phyloP scores from a whole-genome alignment of 2,329 filamentous ascomycete genomes.

The Emmonsiellopsis sp. region DNA sequence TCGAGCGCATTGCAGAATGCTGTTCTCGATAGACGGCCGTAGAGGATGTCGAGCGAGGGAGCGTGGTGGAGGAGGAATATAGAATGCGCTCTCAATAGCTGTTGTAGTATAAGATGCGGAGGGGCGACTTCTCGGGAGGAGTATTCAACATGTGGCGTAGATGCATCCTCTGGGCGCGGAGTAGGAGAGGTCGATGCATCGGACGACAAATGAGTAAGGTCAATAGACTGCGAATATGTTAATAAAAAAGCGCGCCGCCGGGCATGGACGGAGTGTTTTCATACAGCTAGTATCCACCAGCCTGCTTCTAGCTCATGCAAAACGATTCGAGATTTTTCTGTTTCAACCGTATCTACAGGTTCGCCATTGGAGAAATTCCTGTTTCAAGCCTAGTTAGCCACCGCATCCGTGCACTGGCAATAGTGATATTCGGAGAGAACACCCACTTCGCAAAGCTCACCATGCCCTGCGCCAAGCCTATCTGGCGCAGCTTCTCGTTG shows the following conservation, averaged over 20 bases:
- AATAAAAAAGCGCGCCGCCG: slow-evolving; percentile 7
- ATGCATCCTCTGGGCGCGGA: slow-evolving; percentile 23
- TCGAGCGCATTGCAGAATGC: slow-evolving; percentile 66
- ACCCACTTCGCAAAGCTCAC: slow-evolving; percentile 70
- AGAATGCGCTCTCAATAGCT: slow-evolving; percentile 72
- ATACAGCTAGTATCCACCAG: slow-evolving; percentile 92
- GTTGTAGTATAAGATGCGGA: slow-evolving; percentile 64
- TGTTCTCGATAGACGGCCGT: slow-evolving; percentile 52
- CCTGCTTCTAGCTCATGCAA: slow-evolving; percentile 78
- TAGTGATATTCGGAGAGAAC: slow-evolving; percentile 5
- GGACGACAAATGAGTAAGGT: slow-evolving; percentile 65
- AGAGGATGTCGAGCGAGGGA: slow-evolving; percentile 61
- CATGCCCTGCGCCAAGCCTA: slow-evolving; percentile 95
- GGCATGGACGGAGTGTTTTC: slow-evolving; percentile 21
- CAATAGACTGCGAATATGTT: slow-evolving; percentile 53
- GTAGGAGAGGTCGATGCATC: slow-evolving; percentile 36
- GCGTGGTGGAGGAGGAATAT: slow-evolving; percentile 85
- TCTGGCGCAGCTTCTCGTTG: slow-evolving; percentile 82
- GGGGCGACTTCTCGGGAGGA: slow-evolving; percentile 87
- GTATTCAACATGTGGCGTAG: slow-evolving; percentile 57
- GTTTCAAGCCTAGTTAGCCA: slow-evolving; percentile 7
- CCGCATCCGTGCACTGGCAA: neutral
- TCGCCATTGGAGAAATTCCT: slow-evolving; percentile 73
- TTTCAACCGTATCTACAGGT: slow-evolving; percentile 77
- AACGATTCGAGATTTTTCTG: slow-evolving; percentile 76